These are phyloP conservation scores for Fusarium abutilonis DNA, from an alignment of 2,329 filamentous ascomycete species.

Conservation along the genomic window DNA sequence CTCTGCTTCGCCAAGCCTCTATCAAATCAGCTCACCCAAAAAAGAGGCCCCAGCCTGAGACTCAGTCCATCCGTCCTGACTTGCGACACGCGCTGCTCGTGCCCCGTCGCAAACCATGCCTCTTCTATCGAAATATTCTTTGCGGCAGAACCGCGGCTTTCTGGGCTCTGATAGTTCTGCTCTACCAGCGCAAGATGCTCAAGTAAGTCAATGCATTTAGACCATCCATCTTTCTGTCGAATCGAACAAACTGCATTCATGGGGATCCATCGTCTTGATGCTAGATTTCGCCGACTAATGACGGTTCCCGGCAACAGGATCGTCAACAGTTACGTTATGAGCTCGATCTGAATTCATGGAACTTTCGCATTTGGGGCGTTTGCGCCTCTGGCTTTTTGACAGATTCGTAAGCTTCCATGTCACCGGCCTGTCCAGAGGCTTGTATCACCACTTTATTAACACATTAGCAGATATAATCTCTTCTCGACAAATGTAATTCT, in stretches of 20 bases:
- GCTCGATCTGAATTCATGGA: slow-evolving; percentile 65
- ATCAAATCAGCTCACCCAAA: slow-evolving; percentile 15
- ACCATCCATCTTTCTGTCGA: slow-evolving; percentile 1
- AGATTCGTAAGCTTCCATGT: slow-evolving; percentile 56
- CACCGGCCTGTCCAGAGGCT: background rate
- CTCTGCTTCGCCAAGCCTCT: slow-evolving; percentile 10
- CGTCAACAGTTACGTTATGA: slow-evolving; percentile 63
- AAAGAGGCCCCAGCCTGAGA: background rate
- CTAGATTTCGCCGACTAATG: slow-evolving; percentile 23
- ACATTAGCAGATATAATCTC: slow-evolving; percentile 58
- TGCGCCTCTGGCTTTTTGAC: slow-evolving; percentile 65
- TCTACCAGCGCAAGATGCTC: slow-evolving; percentile 59
- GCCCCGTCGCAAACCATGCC: slow-evolving; percentile 44
- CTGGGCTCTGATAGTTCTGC: slow-evolving; percentile 62
- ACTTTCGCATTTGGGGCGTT: slow-evolving; percentile 64
- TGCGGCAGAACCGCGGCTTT: slow-evolving; percentile 59
- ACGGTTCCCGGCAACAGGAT: slow-evolving; percentile 51
- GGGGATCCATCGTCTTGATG: slow-evolving; percentile 22
- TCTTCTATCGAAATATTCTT: slow-evolving; percentile 43
- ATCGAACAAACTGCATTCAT: slow-evolving; percentile 10
- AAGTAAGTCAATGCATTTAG: slow-evolving; percentile 50
- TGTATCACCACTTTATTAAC: slow-evolving; percentile 1
- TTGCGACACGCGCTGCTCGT: slow-evolving; percentile 37
- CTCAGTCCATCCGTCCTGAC: slow-evolving; percentile 30
- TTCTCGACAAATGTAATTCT: slow-evolving; percentile 65